These are phyloP conservation scores for Penicillium coprophilum DNA, from an alignment of 495 filamentous ascomycete genomes.

Conservation along the genomic window DNA sequence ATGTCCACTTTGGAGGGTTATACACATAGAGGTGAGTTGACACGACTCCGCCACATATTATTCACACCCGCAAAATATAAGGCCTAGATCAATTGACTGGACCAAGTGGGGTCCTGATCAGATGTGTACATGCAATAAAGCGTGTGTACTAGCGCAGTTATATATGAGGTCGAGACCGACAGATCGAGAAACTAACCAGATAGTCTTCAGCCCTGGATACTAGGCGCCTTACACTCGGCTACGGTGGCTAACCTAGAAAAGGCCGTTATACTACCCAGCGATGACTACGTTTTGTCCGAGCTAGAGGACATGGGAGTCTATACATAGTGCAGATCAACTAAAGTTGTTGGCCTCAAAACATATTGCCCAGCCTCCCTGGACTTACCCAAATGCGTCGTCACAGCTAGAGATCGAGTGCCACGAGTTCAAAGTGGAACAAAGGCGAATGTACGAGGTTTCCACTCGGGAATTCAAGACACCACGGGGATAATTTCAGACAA, in stretches of 20 bases:
- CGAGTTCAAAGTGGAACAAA: not conserved
- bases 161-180: not conserved
- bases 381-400: not conserved
- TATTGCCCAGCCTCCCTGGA: not conserved
- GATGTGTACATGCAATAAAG: not conserved
- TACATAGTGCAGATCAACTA: not conserved
- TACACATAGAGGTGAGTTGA: not conserved
- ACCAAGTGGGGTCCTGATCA: not conserved
- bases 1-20: not conserved
- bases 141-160: not conserved
- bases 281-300: not conserved
- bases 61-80: not conserved
- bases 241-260: not conserved
- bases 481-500: slow-evolving; percentile 11
- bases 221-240: not conserved
- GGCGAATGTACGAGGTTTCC: slow-evolving; percentile 1
- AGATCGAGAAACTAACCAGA: not conserved
- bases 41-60: not conserved
- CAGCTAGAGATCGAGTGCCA: not conserved
- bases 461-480: not conserved
- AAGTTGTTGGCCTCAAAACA: not conserved
- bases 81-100: not conserved
- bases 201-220: not conserved
- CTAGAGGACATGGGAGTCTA: not conserved
- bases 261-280: not conserved